Evolutionary conservation across 805 yeast genomes (phyloP).

Genomic region (Candida sphagnicola): DNA sequence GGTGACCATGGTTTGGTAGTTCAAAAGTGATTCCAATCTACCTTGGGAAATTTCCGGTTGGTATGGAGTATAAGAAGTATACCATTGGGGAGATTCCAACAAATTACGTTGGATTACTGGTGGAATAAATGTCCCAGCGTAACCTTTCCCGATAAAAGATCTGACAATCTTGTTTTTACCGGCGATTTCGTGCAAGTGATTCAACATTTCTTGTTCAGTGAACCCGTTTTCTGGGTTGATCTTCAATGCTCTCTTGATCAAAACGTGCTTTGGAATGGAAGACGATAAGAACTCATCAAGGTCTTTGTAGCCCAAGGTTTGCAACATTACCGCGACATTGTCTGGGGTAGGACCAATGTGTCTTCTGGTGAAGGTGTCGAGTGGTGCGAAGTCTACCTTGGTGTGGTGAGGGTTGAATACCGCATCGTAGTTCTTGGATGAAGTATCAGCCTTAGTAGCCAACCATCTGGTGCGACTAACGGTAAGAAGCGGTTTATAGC

Average conservation of each 20-base stretch:
- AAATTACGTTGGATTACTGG: slow-evolving; percentile 91
- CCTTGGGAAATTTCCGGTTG: slow-evolving; percentile 99
- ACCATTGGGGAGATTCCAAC: slow-evolving; percentile 95
- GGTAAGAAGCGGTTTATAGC: background rate
- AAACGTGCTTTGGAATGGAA: slow-evolving; percentile 75
- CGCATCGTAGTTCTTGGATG: slow-evolving; percentile 47
- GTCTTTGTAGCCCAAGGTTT: slow-evolving; percentile 58
- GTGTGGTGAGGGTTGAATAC: slow-evolving; percentile 42
- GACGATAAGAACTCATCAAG: slow-evolving; percentile 64
- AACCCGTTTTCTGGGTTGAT: slow-evolving; percentile 71
- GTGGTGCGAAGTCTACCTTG: slow-evolving; percentile 23
- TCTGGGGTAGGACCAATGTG: slow-evolving; percentile 79
- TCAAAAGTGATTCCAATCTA: slow-evolving; percentile 81
- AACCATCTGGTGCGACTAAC: slow-evolving; percentile 4
- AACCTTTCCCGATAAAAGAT: slow-evolving; percentile 90
- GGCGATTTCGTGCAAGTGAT: slow-evolving; percentile 65
- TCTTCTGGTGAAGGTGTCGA: slow-evolving; percentile 86
- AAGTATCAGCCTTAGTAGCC: slow-evolving; percentile 35
- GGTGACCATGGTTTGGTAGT: slow-evolving; percentile 87
- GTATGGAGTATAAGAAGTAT: slow-evolving; percentile 97
- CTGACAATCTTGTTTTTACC: slow-evolving; percentile 66
- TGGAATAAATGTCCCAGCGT: slow-evolving; percentile 85
- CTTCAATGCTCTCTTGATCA: slow-evolving; percentile 61
- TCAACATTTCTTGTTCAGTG: slow-evolving; percentile 77
- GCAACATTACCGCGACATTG: slow-evolving; percentile 65